Evolutionary conservation across 129 eudicot species (phyloP), one percentile per base, ranked within the genome.

Genomic region (Tanacetum coccineum): DNA sequence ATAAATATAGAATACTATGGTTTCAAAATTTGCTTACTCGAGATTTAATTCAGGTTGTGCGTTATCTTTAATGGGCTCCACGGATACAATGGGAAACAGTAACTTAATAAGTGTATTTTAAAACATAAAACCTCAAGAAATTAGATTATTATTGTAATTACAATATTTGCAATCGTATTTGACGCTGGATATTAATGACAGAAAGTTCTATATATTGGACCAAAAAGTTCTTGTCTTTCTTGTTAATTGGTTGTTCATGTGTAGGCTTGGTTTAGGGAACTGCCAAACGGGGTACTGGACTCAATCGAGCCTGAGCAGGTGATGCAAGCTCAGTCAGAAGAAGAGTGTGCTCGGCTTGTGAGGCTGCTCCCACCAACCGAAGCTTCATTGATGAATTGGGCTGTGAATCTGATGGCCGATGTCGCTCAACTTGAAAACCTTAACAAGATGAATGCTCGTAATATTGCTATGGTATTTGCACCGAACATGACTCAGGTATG

Each of bases 231-330:
- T 36, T 62, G 66, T 36, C 47, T 39, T 39, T 17, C 36, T 45
- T 65, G 50, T 20, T 45, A 56, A 44, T n/a, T 67, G 20, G 45
- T 53, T 21, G 57, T 21, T 46, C 30, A 2, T 68, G 58, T 80
- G 68, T 68, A 94, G 99, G 95, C 99, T 13, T 94, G 99, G 99
- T 94, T 94, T 76, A 81, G 99, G 76, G 99, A 94, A 72, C 80
- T 94, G 0, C 99, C 99, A n/a, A 77, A 61, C 18, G 99, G 99
- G 60, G 57, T 94, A 19, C 58, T 94, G 73, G 99, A 94, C 74
- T 81, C 87, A 10, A 82, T 94, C 50, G 79, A 89, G 51, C 82
- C 99, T 0, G 99, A 84, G 67, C 78, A 76, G 66, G 90, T 94
- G 51, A 94, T 94, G 93, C 86, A 87, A 75, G 95, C 99, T 6